Evolutionary conservation across 345 rosid species (phyloP).

Genomic region (Geranium brycei): DNA sequence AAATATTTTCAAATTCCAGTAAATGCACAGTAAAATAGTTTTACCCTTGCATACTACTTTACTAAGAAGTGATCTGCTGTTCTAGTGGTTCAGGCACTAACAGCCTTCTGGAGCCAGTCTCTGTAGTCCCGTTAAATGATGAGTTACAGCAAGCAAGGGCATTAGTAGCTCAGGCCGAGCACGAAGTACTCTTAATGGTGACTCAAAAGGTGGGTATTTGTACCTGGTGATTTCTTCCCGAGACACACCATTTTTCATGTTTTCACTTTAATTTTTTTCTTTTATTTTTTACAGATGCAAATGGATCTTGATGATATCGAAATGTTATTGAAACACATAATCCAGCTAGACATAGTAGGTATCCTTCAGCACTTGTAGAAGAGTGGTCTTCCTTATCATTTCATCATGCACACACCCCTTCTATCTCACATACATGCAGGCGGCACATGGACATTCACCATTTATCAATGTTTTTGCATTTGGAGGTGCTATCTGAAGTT

Average conservation of each 20-base stretch:
- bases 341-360: slow-evolving; percentile 66
- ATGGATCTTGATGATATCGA: slow-evolving; percentile 51
- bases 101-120: slow-evolving; percentile 64
- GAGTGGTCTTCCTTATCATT: slow-evolving; percentile 1
- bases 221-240: slow-evolving; percentile 8
- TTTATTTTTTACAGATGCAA: slow-evolving; percentile 41
- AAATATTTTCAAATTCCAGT: not conserved
- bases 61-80: slow-evolving; percentile 27
- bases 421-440: not conserved
- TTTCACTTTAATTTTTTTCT: slow-evolving; percentile 15
- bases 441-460: not conserved
- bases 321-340: slow-evolving; percentile 28
- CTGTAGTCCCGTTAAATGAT: slow-evolving; percentile 72
- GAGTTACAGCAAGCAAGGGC: slow-evolving; percentile 71
- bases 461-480: not conserved
- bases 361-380: slow-evolving; percentile 1
- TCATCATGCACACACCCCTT: not conserved
- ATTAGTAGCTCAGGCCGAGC: slow-evolving; percentile 64
- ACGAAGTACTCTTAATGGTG: slow-evolving; percentile 56
- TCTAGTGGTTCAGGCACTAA: slow-evolving; percentile 74
- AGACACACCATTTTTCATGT: slow-evolving; percentile 4
- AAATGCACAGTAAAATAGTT: not conserved
- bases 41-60: slow-evolving; percentile 4
- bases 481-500: not conserved
- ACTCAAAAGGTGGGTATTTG: slow-evolving; percentile 52